Evolutionary conservation across 163 green algal genomes (phyloP).

Genomic region (Dunaliella salina): DNA sequence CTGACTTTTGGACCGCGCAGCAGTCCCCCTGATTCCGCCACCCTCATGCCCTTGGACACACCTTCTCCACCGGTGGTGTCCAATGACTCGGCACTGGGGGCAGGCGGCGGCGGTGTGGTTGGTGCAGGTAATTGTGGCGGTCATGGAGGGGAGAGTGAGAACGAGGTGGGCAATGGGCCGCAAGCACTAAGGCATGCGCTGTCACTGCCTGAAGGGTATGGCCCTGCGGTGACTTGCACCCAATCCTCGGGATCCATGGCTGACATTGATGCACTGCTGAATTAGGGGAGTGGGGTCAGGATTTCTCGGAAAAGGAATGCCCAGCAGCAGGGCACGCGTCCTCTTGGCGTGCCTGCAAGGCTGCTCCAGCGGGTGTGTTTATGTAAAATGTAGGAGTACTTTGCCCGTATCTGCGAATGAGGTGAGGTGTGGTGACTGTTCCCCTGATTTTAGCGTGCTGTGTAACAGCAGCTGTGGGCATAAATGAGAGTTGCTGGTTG

Average conservation of each 20-base stretch:
- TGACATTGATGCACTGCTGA: not conserved
- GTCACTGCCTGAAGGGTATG: not conserved
- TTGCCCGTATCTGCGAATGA: too few species aligned
- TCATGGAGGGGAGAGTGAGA: not conserved
- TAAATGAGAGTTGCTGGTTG: too few species aligned
- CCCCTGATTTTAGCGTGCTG: too few species aligned
- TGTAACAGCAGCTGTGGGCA: too few species aligned
- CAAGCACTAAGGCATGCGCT: not conserved
- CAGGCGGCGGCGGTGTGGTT: not conserved
- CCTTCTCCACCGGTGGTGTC: not conserved
- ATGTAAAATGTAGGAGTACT: too few species aligned
- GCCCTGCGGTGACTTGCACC: not conserved
- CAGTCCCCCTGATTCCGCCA: not conserved
- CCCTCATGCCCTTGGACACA: not conserved
- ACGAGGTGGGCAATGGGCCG: not conserved
- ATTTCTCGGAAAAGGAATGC: too few species aligned
- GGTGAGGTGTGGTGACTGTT: too few species aligned
- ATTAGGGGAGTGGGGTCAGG: too few species aligned
- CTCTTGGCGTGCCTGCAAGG: too few species aligned
- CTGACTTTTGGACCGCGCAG: not conserved
- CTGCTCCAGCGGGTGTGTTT: too few species aligned
- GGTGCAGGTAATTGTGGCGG: not conserved
- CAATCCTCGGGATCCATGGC: not conserved
- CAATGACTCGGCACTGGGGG: not conserved
- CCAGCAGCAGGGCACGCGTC: too few species aligned